Evolutionary conservation across 305 asterid genomes (phyloP).

Genomic region (Fraxinus paxiana): DNA sequence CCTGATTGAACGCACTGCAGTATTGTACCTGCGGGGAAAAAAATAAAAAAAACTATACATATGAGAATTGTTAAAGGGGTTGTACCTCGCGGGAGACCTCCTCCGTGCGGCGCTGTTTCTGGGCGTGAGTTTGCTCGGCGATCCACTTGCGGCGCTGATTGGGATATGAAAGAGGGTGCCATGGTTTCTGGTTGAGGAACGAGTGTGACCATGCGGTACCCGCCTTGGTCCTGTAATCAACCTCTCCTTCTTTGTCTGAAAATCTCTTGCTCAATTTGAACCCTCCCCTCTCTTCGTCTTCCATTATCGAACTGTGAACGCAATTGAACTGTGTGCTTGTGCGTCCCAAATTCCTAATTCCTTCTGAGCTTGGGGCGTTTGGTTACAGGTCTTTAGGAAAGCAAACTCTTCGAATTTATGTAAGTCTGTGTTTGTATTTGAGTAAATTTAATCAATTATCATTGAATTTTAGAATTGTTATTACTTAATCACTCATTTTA

Average conservation of each 20-base stretch:
- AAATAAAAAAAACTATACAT: background rate
- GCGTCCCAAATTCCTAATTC: background rate
- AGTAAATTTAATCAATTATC: too few species aligned
- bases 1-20: too few species aligned
- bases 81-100: constrained; percentile 91
- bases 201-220: constrained; percentile 98
- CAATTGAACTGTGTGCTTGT: background rate
- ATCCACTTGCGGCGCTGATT: constrained; percentile 99
- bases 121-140: constrained; percentile 90
- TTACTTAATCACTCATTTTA: too few species aligned
- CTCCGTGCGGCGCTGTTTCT: constrained; percentile 65
- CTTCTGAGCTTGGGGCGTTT: background rate
- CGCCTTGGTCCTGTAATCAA: constrained; percentile 80
- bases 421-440: too few species aligned
- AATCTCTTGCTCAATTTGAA: constrained; percentile 52
- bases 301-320: constrained; percentile 35
- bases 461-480: too few species aligned
- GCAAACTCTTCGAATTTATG: background rate
- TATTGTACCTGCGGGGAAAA: background rate
- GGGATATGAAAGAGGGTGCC: constrained; percentile 99
- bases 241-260: constrained; percentile 65
- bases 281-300: constrained; percentile 60
- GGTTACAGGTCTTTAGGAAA: background rate
- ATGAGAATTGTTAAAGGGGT: background rate
- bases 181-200: constrained; percentile 93